Evolutionary conservation across 768 basidiomycete species (phyloP), one percentile per base, ranked within the genome.

Genomic region (Gyrodon lividus): DNA sequence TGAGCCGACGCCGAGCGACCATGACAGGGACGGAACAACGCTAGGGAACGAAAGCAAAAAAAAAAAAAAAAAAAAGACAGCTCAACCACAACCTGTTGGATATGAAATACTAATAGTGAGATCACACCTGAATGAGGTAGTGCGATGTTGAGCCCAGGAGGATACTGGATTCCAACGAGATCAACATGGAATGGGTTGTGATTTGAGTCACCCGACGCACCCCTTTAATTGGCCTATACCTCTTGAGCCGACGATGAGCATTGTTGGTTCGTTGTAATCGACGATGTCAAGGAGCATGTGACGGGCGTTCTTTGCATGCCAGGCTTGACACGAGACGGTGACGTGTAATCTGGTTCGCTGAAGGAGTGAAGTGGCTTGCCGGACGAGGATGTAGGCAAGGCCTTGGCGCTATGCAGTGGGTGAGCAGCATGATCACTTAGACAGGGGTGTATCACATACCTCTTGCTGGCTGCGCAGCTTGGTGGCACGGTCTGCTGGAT

Each of bases 1-100:
- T 92, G 67, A 97, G 84, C 12, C 94, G 79, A 46, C 93, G 84
- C 47, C 94, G 90, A 5, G 94, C 92, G 47, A 96, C 92, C 94
- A 98, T 96, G 48, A 97, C 93, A 0, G 95, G 94, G 0, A 96
- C 94, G 14, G 92, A 92, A 55, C 92, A 95, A 71, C 92, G 94
- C 78, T 92, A 66, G 59, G 59, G 16, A 10, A 24, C 9, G 38
- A 20, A 23, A 52, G 16, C 20, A 34, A 24, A 34, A 47, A 43
- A 26, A n/a, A n/a, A n/a, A n/a, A n/a, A n/a, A n/a, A n/a, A n/a
- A n/a, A 17, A 4, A 34, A 51, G 50, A 17, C n/a, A 24, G 31
- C 45, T 54, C 42, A 43, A n/a, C 19, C 20, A 39, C 2, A 7
- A 44, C 19, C 30, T 13, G 30, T 43, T 31, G 28, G 17, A 13